Base-by-base conservation (phyloP, 768 basidiomycete species). In the Naganishia vaughanmartiniae region DNA sequence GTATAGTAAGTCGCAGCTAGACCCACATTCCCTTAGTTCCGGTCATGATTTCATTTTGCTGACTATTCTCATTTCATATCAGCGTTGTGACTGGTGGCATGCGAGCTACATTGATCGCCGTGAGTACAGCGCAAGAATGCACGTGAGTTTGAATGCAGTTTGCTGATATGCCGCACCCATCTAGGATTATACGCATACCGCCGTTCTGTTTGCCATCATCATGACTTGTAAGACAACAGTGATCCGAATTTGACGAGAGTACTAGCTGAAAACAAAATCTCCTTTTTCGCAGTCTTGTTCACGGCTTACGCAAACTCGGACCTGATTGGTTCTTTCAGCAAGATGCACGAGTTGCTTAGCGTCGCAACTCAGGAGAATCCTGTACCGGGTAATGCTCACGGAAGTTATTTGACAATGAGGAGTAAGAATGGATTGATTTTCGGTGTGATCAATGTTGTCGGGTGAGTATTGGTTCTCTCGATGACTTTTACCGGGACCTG, bases 121-220 rank as follows among this genome's bases (percentile, higher is more conserved):
- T 65, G 33, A 65, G 63, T 48, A 4, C 15, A n/a, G 36, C 26
- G 2, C n/a, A 10, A n/a, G 31, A 9, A 7, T 2, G 15, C 14
- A 39, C 28, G 11, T 19, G 1, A 28, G 6, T 19, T 65, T 67
- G 39, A 21, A 56, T n/a, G 21, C 26, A 4, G 21, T 1, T 24
- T 57, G 56, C 14, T 39, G 31, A 57, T 28, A 26, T 55, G 19
- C 53, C 70, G 42, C 65, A 69, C 10, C 28, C 11, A 66, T 6
- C 3, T 24, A 65, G 65, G 68, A 72, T 69, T 93, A 90, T 82
- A 90, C 91, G 0, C 92, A 94, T 79, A 94, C 93, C 0, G 84
- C 88, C 0, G 88, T 93, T 56, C 86, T 97, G 56, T 92, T 93
- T 76, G 87, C 87, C 53, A 91, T 97, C 80, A 90, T 96, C 80